Base-by-base conservation (phyloP, 2,329 filamentous ascomycete species). In the Cercospora beticola region DNA sequence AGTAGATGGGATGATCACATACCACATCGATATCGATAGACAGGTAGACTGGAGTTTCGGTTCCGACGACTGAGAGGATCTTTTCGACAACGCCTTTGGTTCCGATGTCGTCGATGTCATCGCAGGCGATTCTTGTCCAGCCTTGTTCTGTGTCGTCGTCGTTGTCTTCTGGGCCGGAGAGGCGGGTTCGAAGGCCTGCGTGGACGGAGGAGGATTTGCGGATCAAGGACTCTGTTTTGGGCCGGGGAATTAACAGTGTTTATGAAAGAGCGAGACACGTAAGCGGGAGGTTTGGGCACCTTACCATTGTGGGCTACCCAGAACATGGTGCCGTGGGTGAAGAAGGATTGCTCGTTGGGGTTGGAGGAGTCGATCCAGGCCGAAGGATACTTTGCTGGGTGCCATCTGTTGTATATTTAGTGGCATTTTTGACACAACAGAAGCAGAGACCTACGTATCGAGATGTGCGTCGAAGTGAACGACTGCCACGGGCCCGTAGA, bases 261-360 rank as follows among this genome's bases (percentile, higher is more conserved):
- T 28, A 6, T 28, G 49, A 2, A 16, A 28, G 49, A 16, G 10
- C 46, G 21, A 26, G 46, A 21, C 2, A 52, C 46, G 18, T 12
- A 12, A 26, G 49, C 23, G 1, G 21, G 5, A 54, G 14, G 10
- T 52, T n/a, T 40, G 12, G 5, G 23, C 2, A n/a, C 16, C 21
- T 1, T 36, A 65, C 62, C 62, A 31, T 89, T 88, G 60, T 89
- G 89, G 5, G 93, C 93, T 73, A 94, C 86, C 90, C 92, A 94
- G 84, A 97, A 97, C 89, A 97, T 95, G 73, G 88, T 92, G 4
- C 94, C 93, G 79, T 97, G 93, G 76, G 90, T 97, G 82, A 96
- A 95, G 73, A 90, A 87, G 2, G 88, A 86, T 78, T 92, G 91
- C 68, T 88, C 85, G 2, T 85, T 86, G 6, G 83, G 79, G 64